Evolutionary conservation across 148 eudicot species (phyloP).

Genomic region (Rhododendron kiyosumense): DNA sequence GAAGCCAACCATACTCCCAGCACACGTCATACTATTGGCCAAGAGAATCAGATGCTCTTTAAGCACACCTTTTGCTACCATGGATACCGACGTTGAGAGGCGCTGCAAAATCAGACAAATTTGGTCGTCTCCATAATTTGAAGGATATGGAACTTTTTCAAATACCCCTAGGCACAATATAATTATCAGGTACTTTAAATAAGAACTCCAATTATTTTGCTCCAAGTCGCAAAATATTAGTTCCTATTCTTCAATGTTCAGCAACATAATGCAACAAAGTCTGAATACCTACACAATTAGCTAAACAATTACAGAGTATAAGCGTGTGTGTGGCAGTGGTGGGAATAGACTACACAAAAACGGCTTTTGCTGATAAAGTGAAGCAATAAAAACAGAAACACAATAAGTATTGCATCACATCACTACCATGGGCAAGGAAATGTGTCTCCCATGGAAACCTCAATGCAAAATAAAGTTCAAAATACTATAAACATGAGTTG

Average conservation of each 20-base stretch:
- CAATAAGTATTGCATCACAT: background rate
- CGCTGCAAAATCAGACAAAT: slow-evolving; percentile 46
- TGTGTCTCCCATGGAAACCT: background rate
- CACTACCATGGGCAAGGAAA: background rate
- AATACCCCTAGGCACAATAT: background rate
- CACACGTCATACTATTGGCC: slow-evolving; percentile 93
- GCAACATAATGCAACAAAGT: background rate
- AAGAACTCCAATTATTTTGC: background rate
- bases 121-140: background rate
- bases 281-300: background rate
- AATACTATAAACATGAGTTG: background rate
- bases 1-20: slow-evolving; percentile 84
- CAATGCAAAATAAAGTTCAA: background rate
- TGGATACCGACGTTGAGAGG: slow-evolving; percentile 84
- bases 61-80: slow-evolving; percentile 86
- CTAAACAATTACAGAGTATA: background rate
- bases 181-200: background rate
- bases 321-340: background rate
- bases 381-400: background rate
- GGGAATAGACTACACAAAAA: background rate
- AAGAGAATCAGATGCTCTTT: slow-evolving; percentile 86
- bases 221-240: background rate
- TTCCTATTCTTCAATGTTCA: background rate
- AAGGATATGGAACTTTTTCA: background rate
- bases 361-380: background rate